Percentiles rank a stretch among this genome's conserved stretches.
Conservation (phyloP, 495 filamentous ascomycete species). For the Annulohypoxylon moriforme region DNA sequence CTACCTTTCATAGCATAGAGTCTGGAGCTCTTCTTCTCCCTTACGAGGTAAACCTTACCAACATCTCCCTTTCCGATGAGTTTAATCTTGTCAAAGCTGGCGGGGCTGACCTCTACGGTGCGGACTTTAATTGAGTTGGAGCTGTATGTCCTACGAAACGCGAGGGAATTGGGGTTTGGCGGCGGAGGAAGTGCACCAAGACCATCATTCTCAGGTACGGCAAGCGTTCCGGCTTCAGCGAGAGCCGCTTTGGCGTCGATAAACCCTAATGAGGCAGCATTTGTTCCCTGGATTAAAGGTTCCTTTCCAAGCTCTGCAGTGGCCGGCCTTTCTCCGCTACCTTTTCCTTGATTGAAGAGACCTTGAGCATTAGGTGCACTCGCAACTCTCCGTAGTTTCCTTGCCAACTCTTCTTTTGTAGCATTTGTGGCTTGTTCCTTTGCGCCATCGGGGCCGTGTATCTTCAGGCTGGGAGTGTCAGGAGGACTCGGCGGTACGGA, state of each 20-base stretch:
- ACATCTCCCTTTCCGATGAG: conserved; percentile 98
- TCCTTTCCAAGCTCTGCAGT: conserved; percentile 86
- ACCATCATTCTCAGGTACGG: conserved; percentile 54
- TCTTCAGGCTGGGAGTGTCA: conserved; percentile 83
- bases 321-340: conserved; percentile 73
- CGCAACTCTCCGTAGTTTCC: conserved; percentile 91
- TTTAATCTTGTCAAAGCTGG: conserved; percentile 99
- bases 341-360: conserved; percentile 76
- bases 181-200: conserved; percentile 62
- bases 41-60: conserved; percentile 96
- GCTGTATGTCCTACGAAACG: conserved; percentile 95
- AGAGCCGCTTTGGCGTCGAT: conserved; percentile 53
- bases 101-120: conserved; percentile 94
- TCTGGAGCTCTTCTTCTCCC: conserved; percentile 95
- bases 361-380: conserved; percentile 98
- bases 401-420: conserved; percentile 91
- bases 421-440: conserved; percentile 78
- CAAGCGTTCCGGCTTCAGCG: conserved; percentile 46
- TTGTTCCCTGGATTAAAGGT: conserved; percentile 69
- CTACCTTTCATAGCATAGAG: conserved; percentile 99
- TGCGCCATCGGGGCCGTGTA: conserved; percentile 70
- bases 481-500: conserved; percentile 97
- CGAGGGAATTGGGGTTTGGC: conserved; percentile 64
- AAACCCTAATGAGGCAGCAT: conserved; percentile 67
- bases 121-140: conserved; percentile 99